Evolutionary conservation across 352 stramenopile species (phyloP), one percentile per base, ranked within the genome.

Genomic region (Globisporangium ultimum): DNA sequence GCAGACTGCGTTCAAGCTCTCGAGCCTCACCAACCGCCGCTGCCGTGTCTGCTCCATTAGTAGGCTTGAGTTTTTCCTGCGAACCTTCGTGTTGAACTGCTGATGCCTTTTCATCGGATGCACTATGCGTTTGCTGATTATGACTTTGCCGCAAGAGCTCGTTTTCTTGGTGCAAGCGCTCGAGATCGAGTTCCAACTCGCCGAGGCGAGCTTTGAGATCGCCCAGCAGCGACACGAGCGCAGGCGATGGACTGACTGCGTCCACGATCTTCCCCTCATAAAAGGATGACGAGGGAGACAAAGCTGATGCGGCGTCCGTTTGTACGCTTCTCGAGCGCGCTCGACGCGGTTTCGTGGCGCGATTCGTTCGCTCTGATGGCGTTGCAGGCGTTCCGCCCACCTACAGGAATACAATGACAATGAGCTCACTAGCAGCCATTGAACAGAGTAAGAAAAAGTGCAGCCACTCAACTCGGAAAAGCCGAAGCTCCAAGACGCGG

Each of bases 111-210:
- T 36, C 6, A 15, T 17, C 5, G 24, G 2, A 28, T 5, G 24
- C 24, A 5, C 24, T 28, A 5, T 28, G 24, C 24, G 24, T 28
- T 28, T 5, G 24, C 24, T 2, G 24, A 5, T 5, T 5, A 5
- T 28, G 5, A 5, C 24, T 28, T 0, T 17, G 22, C 2, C 72
- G 70, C 32, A 90, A 58, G 22, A 87, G 55, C 34, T 80, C 68
- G 45, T 90, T 90, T 55, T 90, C 76, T 24, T 79, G 63, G 1
- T 57, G 65, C 11, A 90, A 58, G 4, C 78, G 66, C 14, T 66
- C 62, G 15, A 90, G 41, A 46, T 83, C 72, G 13, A 83, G 49
- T 32, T 86, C 77, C 14, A 90, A 48, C 8, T 75, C 57, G 11
- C 21, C 13, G 18, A 90, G 58, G 28, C 79, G 69, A 3, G 58